Conservation (phyloP, 2,329 filamentous ascomycete species). For the Zymoseptoria passerinii region DNA sequence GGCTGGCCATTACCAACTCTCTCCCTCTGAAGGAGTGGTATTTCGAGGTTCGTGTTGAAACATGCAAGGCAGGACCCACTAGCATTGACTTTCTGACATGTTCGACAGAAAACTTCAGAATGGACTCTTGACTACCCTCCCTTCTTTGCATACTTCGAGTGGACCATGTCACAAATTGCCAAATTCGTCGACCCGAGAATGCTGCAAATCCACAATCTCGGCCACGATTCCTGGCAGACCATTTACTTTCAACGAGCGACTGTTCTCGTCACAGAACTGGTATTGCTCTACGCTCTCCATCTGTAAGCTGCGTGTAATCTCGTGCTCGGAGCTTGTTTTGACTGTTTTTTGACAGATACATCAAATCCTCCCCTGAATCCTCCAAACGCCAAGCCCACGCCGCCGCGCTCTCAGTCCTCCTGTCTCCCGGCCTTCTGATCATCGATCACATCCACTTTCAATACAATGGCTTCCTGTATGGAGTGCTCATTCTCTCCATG, state of each 20-base stretch:
- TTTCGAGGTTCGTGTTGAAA: conserved; percentile 55
- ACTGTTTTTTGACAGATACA: too few relatives aligned
- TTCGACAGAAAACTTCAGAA: conserved; percentile 72
- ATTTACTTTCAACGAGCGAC: conserved; percentile 87
- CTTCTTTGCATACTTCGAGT: conserved; percentile 97
- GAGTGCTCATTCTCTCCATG: conserved; percentile 76
- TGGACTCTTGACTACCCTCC: conserved; percentile 99
- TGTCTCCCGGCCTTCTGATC: conserved; percentile 88
- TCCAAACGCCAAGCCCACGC: conserved; percentile 74
- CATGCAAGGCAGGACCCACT: background rate
- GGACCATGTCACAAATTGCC: conserved; percentile 75
- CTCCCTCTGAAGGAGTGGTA: conserved; percentile 88
- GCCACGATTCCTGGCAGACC: conserved; percentile 87
- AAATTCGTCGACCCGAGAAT: conserved; percentile 70
- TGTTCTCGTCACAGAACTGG: conserved; percentile 75
- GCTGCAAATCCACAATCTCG: conserved; percentile 70
- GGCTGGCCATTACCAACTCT: conserved; percentile 91
- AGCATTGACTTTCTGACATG: conserved; percentile 10
- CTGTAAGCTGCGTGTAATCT: too few relatives aligned
- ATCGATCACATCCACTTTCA: conserved; percentile 99
- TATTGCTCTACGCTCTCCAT: conserved; percentile 75
- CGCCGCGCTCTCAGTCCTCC: conserved; percentile 76
- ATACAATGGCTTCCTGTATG: conserved; percentile 97
- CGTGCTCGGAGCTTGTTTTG: too few relatives aligned
- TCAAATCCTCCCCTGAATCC: conserved; percentile 58